Evolutionary conservation across 2,329 filamentous ascomycete genomes (phyloP), one percentile per base, ranked within the genome.

Genomic region (Alternaria gaisen): DNA sequence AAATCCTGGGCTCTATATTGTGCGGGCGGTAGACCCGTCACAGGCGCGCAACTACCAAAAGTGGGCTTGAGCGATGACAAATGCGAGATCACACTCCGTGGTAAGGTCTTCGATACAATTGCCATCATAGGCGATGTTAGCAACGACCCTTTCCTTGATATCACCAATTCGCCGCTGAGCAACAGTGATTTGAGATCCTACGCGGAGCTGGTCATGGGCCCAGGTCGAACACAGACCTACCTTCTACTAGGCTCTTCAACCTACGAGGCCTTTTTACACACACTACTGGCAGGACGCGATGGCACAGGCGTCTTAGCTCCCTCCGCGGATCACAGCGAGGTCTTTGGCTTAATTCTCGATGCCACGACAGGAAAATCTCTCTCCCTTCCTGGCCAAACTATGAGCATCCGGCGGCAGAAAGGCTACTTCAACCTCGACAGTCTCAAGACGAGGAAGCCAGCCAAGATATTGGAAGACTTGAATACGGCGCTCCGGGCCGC

Each of bases 241-340:
- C 58, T 59, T 4, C 12, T 46, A n/a, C 28, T 43, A 1, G 60
- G 52, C 8, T 46, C 24, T 6, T 64, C 64, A 10, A 44, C 68
- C 28, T 72, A 67, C 36, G 65, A 72, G 11, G 71, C 70, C 6
- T 73, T 73, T 55, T 54, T 67, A 41, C 42, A 68, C 18, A 72
- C 71, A 3, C 50, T 73, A 10, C 32, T 69, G 1, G 68, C 68
- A 3, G 69, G 70, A 10, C 63, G 66, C 22, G 65, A 72, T 42
- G 64, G 58, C 14, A 63, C 68, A 9, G 60, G 62, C 26, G 56
- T 47, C 7, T 55, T 55, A 3, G 44, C 56, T 10, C 63, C 66
- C 2, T 63, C 70, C 3, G 32, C 36, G 5, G 66, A 71, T 1
- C 71, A 71, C 26, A 67, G 61, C 47, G 66, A 71, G 38, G 68